Evolutionary conservation across 164 flowering plant species (phyloP).

Genomic region (Sedum album): DNA sequence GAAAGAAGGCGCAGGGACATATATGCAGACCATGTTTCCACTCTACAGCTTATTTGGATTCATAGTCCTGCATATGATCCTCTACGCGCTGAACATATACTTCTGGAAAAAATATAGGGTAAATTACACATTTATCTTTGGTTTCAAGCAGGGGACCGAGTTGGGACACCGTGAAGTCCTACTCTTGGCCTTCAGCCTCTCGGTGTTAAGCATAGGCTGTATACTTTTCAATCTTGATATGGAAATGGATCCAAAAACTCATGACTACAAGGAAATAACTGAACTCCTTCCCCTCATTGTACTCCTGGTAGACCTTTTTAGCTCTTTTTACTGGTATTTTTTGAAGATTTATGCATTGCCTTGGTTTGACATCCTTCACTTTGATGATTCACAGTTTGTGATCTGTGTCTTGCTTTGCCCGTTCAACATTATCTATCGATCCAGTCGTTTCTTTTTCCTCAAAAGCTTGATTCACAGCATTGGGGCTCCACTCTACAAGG

Average conservation of each 20-base stretch:
- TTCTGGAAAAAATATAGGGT: slow-evolving; percentile 38
- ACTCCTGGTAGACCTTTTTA: slow-evolving; percentile 2
- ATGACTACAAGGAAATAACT: slow-evolving; percentile 20
- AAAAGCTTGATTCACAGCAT: slow-evolving; percentile 23
- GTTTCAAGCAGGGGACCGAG: slow-evolving; percentile 46
- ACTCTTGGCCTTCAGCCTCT: slow-evolving; percentile 24
- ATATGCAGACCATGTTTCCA: not conserved
- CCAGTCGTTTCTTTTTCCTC: slow-evolving; percentile 43
- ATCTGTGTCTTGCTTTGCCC: slow-evolving; percentile 34
- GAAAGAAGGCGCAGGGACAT: not conserved
- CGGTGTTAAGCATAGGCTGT: slow-evolving; percentile 28
- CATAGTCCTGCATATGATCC: slow-evolving; percentile 34
- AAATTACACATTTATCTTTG: slow-evolving; percentile 42
- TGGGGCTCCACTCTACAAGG: slow-evolving; percentile 50
- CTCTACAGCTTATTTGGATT: slow-evolving; percentile 37
- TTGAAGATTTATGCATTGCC: not conserved
- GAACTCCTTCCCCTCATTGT: slow-evolving; percentile 30
- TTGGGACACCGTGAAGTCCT: slow-evolving; percentile 38
- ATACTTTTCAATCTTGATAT: slow-evolving; percentile 35
- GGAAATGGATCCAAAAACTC: slow-evolving; percentile 31
- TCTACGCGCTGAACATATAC: slow-evolving; percentile 30
- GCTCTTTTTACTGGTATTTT: not conserved
- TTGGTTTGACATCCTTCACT: not conserved
- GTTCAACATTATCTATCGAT: slow-evolving; percentile 40
- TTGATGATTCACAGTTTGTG: slow-evolving; percentile 23